Percentiles rank a stretch among this genome's conserved stretches.
Evolutionary conservation across 176 grass and related monocot genomes (phyloP).

Genomic region (Canna indica): DNA sequence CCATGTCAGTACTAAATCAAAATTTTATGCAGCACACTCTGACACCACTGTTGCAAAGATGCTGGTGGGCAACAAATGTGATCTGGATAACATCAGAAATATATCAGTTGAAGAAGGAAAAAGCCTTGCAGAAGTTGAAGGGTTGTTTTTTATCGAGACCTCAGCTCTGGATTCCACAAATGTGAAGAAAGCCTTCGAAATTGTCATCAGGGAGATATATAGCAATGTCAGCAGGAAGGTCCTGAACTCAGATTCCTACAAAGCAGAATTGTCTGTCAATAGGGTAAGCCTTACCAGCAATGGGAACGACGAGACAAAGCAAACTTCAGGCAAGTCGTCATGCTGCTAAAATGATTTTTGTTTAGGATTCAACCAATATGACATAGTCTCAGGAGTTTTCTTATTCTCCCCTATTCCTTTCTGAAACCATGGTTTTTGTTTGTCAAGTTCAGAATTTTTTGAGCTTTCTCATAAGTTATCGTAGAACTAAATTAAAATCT

Average conservation of each 20-base stretch:
- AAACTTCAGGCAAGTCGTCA: neutral
- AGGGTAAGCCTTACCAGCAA: neutral
- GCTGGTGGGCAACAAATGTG: neutral
- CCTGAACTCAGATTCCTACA: conserved; percentile 6
- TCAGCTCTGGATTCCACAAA: conserved; percentile 1
- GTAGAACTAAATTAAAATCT: neutral
- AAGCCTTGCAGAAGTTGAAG: conserved; percentile 3
- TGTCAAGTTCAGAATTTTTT: neutral
- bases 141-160: conserved; percentile 1
- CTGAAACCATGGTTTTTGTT: neutral
- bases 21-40: neutral
- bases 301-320: neutral
- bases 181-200: neutral
- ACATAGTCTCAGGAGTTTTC: neutral
- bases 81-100: conserved; percentile 4
- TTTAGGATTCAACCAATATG: neutral
- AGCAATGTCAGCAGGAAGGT: neutral
- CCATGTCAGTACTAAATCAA: neutral
- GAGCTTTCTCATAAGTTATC: neutral
- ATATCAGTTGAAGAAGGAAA: conserved; percentile 9
- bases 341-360: neutral
- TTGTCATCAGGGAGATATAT: neutral
- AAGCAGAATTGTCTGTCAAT: neutral
- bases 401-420: neutral
- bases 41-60: conserved; percentile 4